Evolutionary conservation across 106 monocot genomes (phyloP).

Genomic region (Alisma plantagoaquatica): DNA sequence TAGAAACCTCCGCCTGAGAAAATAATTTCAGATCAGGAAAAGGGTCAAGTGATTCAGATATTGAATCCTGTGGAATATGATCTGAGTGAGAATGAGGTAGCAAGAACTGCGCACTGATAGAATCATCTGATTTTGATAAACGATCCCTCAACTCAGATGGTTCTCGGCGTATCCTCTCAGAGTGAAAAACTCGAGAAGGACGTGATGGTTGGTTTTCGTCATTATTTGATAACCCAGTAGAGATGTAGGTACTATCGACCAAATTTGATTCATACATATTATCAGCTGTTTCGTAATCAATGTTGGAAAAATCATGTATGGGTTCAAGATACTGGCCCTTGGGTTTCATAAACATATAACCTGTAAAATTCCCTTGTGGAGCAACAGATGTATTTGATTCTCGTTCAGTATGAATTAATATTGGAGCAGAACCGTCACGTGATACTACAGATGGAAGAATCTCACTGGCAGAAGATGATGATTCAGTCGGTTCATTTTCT

Average conservation of each 20-base stretch:
- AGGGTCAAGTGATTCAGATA: slow-evolving; percentile 42
- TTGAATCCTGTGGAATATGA: slow-evolving; percentile 33
- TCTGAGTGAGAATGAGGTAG: slow-evolving; percentile 43
- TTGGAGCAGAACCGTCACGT: slow-evolving; percentile 18
- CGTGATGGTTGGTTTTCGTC: slow-evolving; percentile 42
- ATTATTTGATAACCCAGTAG: slow-evolving; percentile 47
- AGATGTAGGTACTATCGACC: slow-evolving; percentile 33
- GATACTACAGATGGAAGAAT: slow-evolving; percentile 7
- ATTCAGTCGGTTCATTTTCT: slow-evolving; percentile 26
- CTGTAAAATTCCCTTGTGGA: too few species aligned
- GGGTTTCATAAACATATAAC: too few species aligned
- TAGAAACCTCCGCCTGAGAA: slow-evolving; percentile 27
- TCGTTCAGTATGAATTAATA: slow-evolving; percentile 9
- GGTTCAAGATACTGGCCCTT: slow-evolving; percentile 19
- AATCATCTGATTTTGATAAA: slow-evolving; percentile 87
- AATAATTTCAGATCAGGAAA: slow-evolving; percentile 27
- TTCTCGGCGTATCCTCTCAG: slow-evolving; percentile 79
- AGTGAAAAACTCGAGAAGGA: slow-evolving; percentile 55
- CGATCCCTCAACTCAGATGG: slow-evolving; percentile 53
- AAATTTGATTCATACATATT: slow-evolving; percentile 34
- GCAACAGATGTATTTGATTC: too few species aligned
- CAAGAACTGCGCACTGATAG: slow-evolving; percentile 55
- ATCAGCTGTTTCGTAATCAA: slow-evolving; percentile 19
- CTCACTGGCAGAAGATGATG: slow-evolving; percentile 22
- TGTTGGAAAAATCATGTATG: slow-evolving; percentile 4